Conservation (phyloP, 495 filamentous ascomycete species). For the Hyaloscypha finlandica region DNA sequence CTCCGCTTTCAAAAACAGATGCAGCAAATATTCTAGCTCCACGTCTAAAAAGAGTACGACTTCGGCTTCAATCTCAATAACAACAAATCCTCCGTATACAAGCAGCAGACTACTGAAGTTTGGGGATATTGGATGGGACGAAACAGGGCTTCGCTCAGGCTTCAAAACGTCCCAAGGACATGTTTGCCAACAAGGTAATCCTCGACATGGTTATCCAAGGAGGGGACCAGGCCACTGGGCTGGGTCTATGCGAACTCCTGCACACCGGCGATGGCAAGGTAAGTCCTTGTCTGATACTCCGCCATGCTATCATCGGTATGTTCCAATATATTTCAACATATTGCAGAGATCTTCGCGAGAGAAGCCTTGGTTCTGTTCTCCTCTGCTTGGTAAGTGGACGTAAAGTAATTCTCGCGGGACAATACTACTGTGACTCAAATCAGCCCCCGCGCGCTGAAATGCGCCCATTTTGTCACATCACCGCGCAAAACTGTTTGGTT, state of each 20-base stretch:
- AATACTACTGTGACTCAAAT: neutral
- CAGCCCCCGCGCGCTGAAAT: neutral
- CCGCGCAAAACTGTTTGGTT: neutral
- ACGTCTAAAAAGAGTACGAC: neutral
- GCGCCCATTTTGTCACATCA: neutral
- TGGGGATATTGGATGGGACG: neutral
- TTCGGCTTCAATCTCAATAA: neutral
- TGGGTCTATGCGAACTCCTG: constrained; percentile 1
- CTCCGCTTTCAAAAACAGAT: neutral
- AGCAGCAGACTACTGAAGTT: neutral
- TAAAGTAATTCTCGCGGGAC: neutral
- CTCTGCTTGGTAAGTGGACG: neutral
- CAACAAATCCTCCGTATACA: neutral
- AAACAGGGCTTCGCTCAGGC: neutral
- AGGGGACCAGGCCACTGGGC: neutral
- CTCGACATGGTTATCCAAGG: neutral
- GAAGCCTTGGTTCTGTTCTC: neutral
- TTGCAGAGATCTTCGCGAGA: neutral
- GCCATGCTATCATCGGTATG: neutral
- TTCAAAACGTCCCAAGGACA: neutral
- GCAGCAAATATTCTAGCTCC: neutral
- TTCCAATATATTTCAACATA: neutral
- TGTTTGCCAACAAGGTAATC: neutral
- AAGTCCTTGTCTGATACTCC: neutral
- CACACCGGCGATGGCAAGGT: neutral